Base-by-base conservation (phyloP, 2,329 filamentous ascomycete genomes). In the Ophiostoma triangulosporum region DNA sequence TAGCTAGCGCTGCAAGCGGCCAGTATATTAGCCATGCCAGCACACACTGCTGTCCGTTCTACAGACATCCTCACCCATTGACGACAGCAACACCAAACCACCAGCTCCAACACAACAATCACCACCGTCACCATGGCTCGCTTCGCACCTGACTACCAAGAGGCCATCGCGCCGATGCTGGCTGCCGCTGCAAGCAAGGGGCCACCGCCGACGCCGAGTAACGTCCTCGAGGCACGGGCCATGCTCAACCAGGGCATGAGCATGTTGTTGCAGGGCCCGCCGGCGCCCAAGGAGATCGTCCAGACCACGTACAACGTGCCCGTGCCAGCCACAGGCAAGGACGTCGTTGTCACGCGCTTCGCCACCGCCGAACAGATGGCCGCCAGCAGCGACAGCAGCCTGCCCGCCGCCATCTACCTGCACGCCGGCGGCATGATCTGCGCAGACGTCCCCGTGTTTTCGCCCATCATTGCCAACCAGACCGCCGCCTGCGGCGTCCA, bases 381-480 rank as follows among this genome's bases (percentile, higher is more conserved):
- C 4, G 40, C 24, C 12, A 32, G 7, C 11, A 11, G 9, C 36
- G 57, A 54, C 12, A 32, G 7, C 11, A 11, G 9, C 36, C 58
- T 52, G 26, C 54, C 57, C 7, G 58, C 58, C 11, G 27, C 56
- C 38, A 22, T 64, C 50, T 60, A 62, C 53, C 29, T 62, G 45
- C 59, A 66, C 52, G 60, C 61, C 27, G 64, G 64, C 50, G 64
- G 64, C 48, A 55, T 62, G 45, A 45, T 66, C 32, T 52, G 57
- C 6, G 61, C 58, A 45, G 58, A 35, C 1, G 58, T 63, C 9
- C 33, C 54, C 9, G 14, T 59, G 38, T 54, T 60, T 55, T 29
- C 49, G 1, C 46, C 51, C 6, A 29, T 17, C 20, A 57, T 62
- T 9, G 57, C 58, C n/a, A 50, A 46, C 31, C 53, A 58, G 24